These are phyloP conservation scores for Lentinula lateritia DNA, from an alignment of 768 basidiomycete genomes.

Conservation along the genomic window DNA sequence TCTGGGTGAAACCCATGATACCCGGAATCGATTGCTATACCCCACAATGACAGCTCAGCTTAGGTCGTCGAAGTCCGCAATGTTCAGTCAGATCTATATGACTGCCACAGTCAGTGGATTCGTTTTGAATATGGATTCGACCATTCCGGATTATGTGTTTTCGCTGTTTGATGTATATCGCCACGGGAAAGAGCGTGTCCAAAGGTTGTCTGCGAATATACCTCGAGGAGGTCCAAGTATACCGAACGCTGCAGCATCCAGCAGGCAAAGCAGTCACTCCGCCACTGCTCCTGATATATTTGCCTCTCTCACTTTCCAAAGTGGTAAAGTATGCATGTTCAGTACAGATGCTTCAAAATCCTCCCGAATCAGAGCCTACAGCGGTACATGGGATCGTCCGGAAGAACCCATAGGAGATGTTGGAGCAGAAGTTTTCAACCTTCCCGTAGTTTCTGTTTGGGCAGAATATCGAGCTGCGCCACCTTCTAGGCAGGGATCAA, in stretches of 20 bases:
- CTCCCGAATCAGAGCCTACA: slow-evolving; percentile 32
- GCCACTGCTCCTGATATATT: slow-evolving; percentile 33
- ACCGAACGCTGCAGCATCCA: slow-evolving; percentile 21
- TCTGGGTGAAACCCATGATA: slow-evolving; percentile 57
- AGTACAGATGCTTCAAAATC: slow-evolving; percentile 37
- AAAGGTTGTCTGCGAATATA: slow-evolving; percentile 51
- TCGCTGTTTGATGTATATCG: slow-evolving; percentile 83
- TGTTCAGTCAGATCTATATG: slow-evolving; percentile 53
- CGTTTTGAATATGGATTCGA: slow-evolving; percentile 76
- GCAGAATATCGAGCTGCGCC: slow-evolving; percentile 69
- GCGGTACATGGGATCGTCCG: slow-evolving; percentile 33
- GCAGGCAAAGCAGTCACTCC: slow-evolving; percentile 9
- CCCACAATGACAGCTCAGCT: slow-evolving; percentile 78
- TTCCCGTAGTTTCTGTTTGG: slow-evolving; percentile 80
- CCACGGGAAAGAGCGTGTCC: slow-evolving; percentile 74
- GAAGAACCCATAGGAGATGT: slow-evolving; percentile 49
- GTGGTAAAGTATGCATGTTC: slow-evolving; percentile 78
- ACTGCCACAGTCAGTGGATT: slow-evolving; percentile 78
- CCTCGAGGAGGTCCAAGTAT: slow-evolving; percentile 31
- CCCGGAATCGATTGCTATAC: slow-evolving; percentile 69
- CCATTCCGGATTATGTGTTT: slow-evolving; percentile 72
- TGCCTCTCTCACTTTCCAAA: slow-evolving; percentile 69
- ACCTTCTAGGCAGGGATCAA: slow-evolving; percentile 29
- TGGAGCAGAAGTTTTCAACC: slow-evolving; percentile 60
- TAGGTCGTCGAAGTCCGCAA: slow-evolving; percentile 43